Base-by-base conservation (phyloP, 495 filamentous ascomycete genomes). In the Neurospora discreta region DNA sequence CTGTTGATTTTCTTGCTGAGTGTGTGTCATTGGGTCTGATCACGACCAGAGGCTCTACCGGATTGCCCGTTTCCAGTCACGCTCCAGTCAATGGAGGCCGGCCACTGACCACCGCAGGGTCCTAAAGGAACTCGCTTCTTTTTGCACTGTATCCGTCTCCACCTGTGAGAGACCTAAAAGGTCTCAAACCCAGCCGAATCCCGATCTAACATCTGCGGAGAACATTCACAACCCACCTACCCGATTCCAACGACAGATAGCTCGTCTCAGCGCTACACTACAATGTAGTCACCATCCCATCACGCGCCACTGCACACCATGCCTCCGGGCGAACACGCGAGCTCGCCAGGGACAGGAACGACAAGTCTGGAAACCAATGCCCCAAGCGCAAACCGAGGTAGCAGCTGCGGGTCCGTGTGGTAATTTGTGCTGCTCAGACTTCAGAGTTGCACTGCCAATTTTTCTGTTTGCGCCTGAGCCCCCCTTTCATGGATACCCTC, bases 391-490 rank as follows among this genome's bases (percentile, higher is more conserved):
- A 65, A 26, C 52, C 52, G 26, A 60, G 26, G 52, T 60, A 60
- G 26, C 52, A 60, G 26, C 26, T 60, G 13, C 11, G 44, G 26
- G 44, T 9, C 20, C 20, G 46, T 58, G 46, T 41, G 15, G 40
- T 41, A 41, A 16, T 41, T 16, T 41, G 15, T 58, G 26, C 26
- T 33, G 23, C 52, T 65, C 26, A 65, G 52, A 65, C 20, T 44
- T 44, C 26, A 65, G 52, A 33, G 46, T 44, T 44, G 71, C 65
- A 69, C 69, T 58, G 67, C 72, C 76, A 74, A 74, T 75, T 74
- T 52, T 41, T 77, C 72, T 76, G 77, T 74, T 78, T 77, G 74
- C 71, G 76, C 73, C 74, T 68, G 73, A 65, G 68, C 74, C 74
- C 74, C 74, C 71, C 72, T 74, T 75, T 36, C 33, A 36, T 36